A percentile compares a stretch with the other conserved stretches of the same genome.
phyloP scores from a whole-genome alignment of 1,284 basidiomycete genomes.

The Phaffia rhodozyma region DNA sequence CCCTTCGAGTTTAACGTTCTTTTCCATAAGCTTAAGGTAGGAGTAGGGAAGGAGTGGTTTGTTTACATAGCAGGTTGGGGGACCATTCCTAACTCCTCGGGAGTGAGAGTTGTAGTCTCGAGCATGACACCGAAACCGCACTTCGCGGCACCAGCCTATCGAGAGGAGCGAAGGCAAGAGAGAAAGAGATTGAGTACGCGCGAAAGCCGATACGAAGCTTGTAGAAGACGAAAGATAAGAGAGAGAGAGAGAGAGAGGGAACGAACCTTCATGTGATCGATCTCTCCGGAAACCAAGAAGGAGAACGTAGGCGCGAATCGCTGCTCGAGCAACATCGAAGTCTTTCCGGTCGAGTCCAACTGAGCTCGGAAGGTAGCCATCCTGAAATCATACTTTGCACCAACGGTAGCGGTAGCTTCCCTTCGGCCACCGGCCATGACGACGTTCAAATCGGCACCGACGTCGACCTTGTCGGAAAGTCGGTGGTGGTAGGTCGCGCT shows the following conservation, averaged over 20 bases:
- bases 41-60: not conserved
- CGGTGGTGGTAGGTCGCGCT: slow-evolving; percentile 96
- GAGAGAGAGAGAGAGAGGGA: not conserved
- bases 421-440: slow-evolving; percentile 64
- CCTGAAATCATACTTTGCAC: slow-evolving; percentile 92
- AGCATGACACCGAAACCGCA: slow-evolving; percentile 95
- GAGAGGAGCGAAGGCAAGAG: not conserved
- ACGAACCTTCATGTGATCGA: slow-evolving; percentile 90
- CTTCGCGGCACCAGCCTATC: slow-evolving; percentile 45
- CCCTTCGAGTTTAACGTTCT: no score
- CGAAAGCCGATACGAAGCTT: slow-evolving; percentile 4
- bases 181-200: not conserved
- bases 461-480: slow-evolving; percentile 91
- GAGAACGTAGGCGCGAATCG: slow-evolving; percentile 89
- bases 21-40: no score
- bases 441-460: slow-evolving; percentile 86
- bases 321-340: slow-evolving; percentile 89
- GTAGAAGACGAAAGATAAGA: slow-evolving; percentile 5
- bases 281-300: slow-evolving; percentile 89
- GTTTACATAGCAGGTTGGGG: not conserved
- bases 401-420: slow-evolving; percentile 83
- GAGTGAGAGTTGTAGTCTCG: slow-evolving; percentile 40
- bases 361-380: slow-evolving; percentile 88
- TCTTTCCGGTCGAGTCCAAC: slow-evolving; percentile 83
- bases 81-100: slow-evolving; percentile 23